Base-by-base conservation (phyloP, 371 early-diverging fungal genomes). In the Blakeslea trispora region DNA sequence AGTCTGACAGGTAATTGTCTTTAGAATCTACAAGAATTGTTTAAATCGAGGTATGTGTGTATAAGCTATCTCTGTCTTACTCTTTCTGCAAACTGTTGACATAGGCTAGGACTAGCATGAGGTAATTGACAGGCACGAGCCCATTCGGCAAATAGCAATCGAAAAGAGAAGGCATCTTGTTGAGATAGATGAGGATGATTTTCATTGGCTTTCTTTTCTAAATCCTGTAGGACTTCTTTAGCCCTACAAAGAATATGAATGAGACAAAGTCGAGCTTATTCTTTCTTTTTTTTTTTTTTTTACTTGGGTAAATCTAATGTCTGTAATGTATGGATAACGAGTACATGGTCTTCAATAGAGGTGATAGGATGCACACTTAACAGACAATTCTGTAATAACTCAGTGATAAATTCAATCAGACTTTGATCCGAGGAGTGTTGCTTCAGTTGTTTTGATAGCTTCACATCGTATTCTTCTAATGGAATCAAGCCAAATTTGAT, bases 121-220 rank as follows among this genome's bases (percentile, higher is more conserved):
- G 91, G 86, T 61, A 90, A 86, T 54, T 91, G 83, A 66, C 84
- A 93, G 35, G 94, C 64, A 39, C 91, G 82, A 19, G 91, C 80
- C 98, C 98, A 97, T 59, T 96, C 96, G 8, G 82, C 75, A 62
- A 92, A 89, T 46, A 88, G 37, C 43, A 71, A 45, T 44, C 71
- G 61, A n/a, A 75, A 44, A 11, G 62, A 57, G 43, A 67, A 63
- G 5, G 66, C 24, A 49, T 61, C 62, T 1, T 19, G 50, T 17
- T 61, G 50, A 19, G 67, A 59, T 5, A 61, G 34, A 13, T 47
- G 22, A 14, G 37, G 44, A 34, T 70, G 70, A 1, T 43, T 32
- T 8, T 35, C 49, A 15, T 61, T 53, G 19, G 55, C 55, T 40
- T 48, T 49, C 17, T 52, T 57, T n/a, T 59, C 55, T n/a, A 77